These are phyloP conservation scores for Excoecaria agallocha DNA, from an alignment of 345 rosid genomes.

Conservation along the genomic window DNA sequence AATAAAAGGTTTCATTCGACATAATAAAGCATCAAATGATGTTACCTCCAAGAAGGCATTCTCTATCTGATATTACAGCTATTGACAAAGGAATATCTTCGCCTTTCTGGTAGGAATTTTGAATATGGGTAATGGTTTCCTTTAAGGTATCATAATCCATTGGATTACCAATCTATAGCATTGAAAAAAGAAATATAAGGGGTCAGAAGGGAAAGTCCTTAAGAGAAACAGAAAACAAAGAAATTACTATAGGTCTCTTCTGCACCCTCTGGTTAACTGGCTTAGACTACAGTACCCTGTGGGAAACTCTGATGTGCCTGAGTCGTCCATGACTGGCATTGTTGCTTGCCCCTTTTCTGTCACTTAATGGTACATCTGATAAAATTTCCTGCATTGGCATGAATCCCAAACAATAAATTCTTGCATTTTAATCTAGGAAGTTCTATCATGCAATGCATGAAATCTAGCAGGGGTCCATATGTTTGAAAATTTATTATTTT, in stretches of 20 bases:
- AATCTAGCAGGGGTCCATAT: neutral
- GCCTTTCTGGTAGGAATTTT: constrained; percentile 45
- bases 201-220: constrained; percentile 10
- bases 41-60: constrained; percentile 46
- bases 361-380: constrained; percentile 81
- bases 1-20: constrained; percentile 13
- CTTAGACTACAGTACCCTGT: constrained; percentile 48
- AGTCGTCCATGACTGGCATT: constrained; percentile 45
- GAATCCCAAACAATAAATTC: constrained; percentile 5
- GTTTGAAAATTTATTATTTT: neutral
- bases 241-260: constrained; percentile 3
- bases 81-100: constrained; percentile 66
- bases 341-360: constrained; percentile 48
- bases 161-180: constrained; percentile 79
- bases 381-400: constrained; percentile 66
- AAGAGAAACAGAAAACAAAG: neutral
- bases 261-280: neutral
- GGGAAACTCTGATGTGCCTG: constrained; percentile 56
- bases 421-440: constrained; percentile 13
- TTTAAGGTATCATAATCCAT: constrained; percentile 68
- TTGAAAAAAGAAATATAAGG: constrained; percentile 15
- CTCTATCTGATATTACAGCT: constrained; percentile 80
- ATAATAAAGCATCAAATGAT: constrained; percentile 9
- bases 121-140: constrained; percentile 57
- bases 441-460: neutral